Conservation (phyloP, 148 eudicot genomes). For the Agrostemma githago region DNA sequence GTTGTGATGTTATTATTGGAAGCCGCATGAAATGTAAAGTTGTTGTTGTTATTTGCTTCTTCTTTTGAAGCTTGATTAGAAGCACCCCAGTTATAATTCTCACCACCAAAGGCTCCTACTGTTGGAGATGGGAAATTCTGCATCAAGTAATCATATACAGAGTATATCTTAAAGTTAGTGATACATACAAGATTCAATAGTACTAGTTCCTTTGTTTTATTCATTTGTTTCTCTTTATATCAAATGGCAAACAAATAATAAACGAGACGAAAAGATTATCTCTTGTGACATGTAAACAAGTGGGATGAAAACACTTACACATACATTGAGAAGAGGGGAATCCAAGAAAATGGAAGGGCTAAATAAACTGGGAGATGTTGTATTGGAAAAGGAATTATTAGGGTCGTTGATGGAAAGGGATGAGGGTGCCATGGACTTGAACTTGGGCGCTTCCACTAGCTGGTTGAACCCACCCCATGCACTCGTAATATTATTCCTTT, state of each 20-base stretch:
- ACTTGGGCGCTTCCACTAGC: conserved; percentile 39
- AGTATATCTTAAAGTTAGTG: too few relatives aligned
- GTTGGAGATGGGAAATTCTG: conserved; percentile 67
- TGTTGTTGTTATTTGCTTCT: conserved; percentile 29
- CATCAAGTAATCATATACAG: neutral
- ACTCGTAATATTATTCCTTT: conserved; percentile 4
- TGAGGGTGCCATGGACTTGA: conserved; percentile 53
- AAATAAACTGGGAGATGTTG: conserved; percentile 37
- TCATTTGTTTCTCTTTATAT: too few relatives aligned
- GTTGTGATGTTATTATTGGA: conserved; percentile 17
- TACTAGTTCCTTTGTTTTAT: too few relatives aligned
- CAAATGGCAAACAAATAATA: too few relatives aligned
- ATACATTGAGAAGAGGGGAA: conserved; percentile 54
- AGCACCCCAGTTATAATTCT: conserved; percentile 29
- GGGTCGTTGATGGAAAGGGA: conserved; percentile 36
- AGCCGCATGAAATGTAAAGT: conserved; percentile 53
- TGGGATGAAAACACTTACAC: conserved; percentile 15
- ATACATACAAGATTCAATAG: too few relatives aligned
- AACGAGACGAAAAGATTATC: too few relatives aligned
- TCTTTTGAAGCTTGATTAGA: conserved; percentile 25
- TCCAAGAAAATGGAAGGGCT: conserved; percentile 74
- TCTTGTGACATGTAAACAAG: too few relatives aligned
- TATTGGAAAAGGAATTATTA: conserved; percentile 24
- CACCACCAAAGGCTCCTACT: conserved; percentile 49
- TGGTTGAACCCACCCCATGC: conserved; percentile 27